Conservation (phyloP, 2,329 filamentous ascomycete species). For the Zopfia rhizophila region DNA sequence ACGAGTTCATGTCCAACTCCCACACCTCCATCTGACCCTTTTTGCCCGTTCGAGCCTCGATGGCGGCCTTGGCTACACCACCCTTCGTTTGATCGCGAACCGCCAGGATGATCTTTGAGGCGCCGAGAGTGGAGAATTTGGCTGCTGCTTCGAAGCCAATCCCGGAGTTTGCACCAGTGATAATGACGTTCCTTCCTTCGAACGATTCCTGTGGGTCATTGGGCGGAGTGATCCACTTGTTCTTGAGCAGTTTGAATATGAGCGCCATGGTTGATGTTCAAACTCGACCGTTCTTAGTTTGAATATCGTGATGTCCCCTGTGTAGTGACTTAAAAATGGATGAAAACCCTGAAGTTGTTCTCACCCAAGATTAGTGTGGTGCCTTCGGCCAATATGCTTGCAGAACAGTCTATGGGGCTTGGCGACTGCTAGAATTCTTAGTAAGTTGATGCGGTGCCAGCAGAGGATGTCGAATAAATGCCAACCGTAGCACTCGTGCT, state of each 20-base stretch:
- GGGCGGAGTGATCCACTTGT: constrained; percentile 49
- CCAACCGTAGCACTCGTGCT: too few relatives aligned
- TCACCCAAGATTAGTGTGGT: too few relatives aligned
- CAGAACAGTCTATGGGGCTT: too few relatives aligned
- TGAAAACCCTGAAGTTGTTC: too few relatives aligned
- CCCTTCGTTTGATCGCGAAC: constrained; percentile 50
- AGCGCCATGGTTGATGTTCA: constrained; percentile 34
- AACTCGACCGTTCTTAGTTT: too few relatives aligned
- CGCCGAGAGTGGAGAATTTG: constrained; percentile 50
- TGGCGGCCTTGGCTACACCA: constrained; percentile 40
- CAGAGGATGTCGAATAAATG: too few relatives aligned
- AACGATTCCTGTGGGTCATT: constrained; percentile 45
- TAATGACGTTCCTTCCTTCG: constrained; percentile 54
- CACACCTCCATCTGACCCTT: constrained; percentile 47
- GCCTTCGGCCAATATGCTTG: too few relatives aligned
- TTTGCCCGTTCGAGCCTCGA: constrained; percentile 38
- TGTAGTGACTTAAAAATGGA: too few relatives aligned
- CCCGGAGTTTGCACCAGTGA: constrained; percentile 57
- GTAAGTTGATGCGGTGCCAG: too few relatives aligned
- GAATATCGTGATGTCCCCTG: too few relatives aligned
- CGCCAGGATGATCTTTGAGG: constrained; percentile 51
- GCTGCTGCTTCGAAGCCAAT: constrained; percentile 50
- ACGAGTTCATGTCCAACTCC: constrained; percentile 50
- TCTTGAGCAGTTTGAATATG: constrained; percentile 37
- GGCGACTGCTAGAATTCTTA: too few relatives aligned